Evolutionary conservation across 805 yeast species (phyloP), one percentile per base, ranked within the genome.

Genomic region (Cyberlindnera veronae): DNA sequence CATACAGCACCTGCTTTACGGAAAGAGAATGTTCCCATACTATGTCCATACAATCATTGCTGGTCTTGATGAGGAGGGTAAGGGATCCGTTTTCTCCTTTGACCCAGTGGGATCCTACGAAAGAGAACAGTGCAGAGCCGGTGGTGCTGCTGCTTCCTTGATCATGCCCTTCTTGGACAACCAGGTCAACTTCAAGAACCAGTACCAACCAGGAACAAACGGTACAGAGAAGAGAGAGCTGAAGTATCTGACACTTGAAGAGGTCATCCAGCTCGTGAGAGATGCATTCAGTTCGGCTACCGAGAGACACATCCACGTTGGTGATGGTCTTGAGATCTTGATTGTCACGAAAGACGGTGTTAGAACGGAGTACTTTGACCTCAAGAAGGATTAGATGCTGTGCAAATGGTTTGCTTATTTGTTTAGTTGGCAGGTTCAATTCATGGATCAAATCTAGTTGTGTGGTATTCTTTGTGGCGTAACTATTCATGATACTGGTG

Each of bases 81-180:
- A 82, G 54, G 99, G 99, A 29, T 88, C 96, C 3, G 87, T 93
- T 27, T 93, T 86, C 63, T 90, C 98, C 12, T 93, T 87, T 62
- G 99, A 93, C 62, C 98, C 98, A 2, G 96, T 93, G 42, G 99
- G 99, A 3, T 88, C 96, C 2, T 93, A 93, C 61, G 98, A 93
- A 67, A 79, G 96, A 56, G 97, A 90, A 63, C 96, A 90, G 61
- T 88, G 96, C 66, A 79, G 97, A 58, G 98, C 98, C 3, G 97
- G 95, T 49, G 99, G 99, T 31, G 93, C 97, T 12, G 98, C 98
- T 21, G 93, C 97, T 2, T 78, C 89, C 48, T 76, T 93, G 66
- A 89, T 93, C 51, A 89, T 90, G 95, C 99, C 99, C 4, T 93
- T 93, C 63, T 77, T 93, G 58, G 99, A 93, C 65, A 91, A 90